Conservation (phyloP, 1,284 basidiomycete species). For the Cryptococcus hybrid region DNA sequence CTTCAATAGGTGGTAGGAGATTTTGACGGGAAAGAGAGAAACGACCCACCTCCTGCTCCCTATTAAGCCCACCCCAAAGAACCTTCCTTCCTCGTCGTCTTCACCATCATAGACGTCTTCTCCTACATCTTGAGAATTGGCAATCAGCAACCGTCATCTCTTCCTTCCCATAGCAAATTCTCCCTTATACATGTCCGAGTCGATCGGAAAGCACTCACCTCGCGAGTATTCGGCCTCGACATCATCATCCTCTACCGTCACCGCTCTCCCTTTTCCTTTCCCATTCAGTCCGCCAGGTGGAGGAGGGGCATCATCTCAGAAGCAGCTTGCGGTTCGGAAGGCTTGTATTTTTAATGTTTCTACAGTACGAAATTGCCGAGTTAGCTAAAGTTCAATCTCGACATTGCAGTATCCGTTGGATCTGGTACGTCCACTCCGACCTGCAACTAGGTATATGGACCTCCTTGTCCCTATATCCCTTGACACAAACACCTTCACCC, state of each 20-base stretch:
- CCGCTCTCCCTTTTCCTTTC: conserved; percentile 53
- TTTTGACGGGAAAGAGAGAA: not conserved
- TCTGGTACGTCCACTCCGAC: too few relatives aligned
- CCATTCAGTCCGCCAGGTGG: conserved; percentile 26
- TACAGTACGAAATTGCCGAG: conserved; percentile 1
- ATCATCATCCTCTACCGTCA: conserved; percentile 56
- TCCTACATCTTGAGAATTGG: not conserved
- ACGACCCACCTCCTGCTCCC: conserved; percentile 83
- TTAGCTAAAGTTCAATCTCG: too few relatives aligned
- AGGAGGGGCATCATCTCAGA: too few relatives aligned
- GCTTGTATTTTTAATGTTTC: conserved; percentile 66
- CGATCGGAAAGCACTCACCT: conserved; percentile 13
- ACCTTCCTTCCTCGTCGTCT: conserved; percentile 82
- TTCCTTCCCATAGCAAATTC: not conserved
- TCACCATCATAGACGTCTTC: conserved; percentile 15
- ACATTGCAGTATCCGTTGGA: too few relatives aligned
- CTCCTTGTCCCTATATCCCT: too few relatives aligned
- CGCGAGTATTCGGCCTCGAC: conserved; percentile 58
- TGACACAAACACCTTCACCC: too few relatives aligned
- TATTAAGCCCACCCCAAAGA: conserved; percentile 90
- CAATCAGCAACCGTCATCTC: not conserved
- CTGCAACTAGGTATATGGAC: too few relatives aligned
- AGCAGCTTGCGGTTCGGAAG: conserved; percentile 11
- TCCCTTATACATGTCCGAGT: not conserved
- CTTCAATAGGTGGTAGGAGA: not conserved